Conservation (phyloP, 352 stramenopile species). For the Globisporangium nagaii region DNA sequence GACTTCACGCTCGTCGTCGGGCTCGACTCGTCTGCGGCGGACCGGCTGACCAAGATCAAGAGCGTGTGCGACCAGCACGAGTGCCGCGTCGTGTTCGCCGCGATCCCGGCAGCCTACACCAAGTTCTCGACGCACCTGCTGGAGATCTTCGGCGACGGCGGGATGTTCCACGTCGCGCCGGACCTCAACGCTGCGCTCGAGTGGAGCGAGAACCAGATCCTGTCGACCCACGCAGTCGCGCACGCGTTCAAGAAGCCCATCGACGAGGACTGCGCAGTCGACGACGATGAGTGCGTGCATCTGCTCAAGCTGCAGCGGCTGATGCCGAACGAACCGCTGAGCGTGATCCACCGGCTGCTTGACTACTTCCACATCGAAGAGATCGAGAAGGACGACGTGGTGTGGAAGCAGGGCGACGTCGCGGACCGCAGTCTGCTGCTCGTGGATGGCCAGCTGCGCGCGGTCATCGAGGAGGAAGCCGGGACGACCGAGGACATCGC, state of each 20-base stretch:
- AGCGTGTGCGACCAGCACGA: conserved; percentile 60
- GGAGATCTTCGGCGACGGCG: conserved; percentile 42
- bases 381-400: conserved; percentile 45
- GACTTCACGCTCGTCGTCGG: conserved; percentile 92
- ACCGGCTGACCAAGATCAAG: conserved; percentile 78
- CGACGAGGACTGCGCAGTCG: conserved; percentile 2
- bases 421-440: conserved; percentile 55
- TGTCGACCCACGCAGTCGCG: conserved; percentile 26
- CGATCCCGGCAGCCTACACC: conserved; percentile 49
- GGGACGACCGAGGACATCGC: conserved; percentile 70
- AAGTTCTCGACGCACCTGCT: conserved; percentile 59
- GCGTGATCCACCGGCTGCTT: conserved; percentile 56
- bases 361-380: conserved; percentile 69
- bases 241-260: conserved; percentile 11
- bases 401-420: conserved; percentile 66
- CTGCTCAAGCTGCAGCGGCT: conserved; percentile 52
- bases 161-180: conserved; percentile 43
- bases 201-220: conserved; percentile 69
- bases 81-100: conserved; percentile 67
- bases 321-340: conserved; percentile 61
- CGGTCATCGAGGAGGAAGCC: conserved; percentile 74
- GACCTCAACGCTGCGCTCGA: conserved; percentile 67
- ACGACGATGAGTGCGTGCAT: conserved; percentile 52
- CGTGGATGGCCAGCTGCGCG: conserved; percentile 54
- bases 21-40: conserved; percentile 83